A percentile compares a stretch with the other conserved stretches of the same genome.
Conservation (phyloP, 2,329 filamentous ascomycete species). For the Apiospora phragmitis region DNA sequence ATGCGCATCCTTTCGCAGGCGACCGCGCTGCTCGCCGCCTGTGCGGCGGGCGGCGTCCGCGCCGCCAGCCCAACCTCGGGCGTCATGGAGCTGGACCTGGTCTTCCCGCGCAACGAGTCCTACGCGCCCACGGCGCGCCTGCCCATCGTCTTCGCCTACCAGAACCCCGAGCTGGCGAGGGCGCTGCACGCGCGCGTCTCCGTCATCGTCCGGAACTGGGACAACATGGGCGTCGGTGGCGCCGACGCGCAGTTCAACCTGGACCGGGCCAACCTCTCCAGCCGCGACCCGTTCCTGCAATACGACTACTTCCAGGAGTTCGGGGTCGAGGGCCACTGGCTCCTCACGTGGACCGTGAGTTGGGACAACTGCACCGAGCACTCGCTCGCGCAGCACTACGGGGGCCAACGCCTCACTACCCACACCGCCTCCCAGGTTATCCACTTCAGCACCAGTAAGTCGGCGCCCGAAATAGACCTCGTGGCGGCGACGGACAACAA, state of each 20-base stretch:
- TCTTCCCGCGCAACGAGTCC: constrained; percentile 29
- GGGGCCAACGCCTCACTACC: background rate
- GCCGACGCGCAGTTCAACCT: background rate
- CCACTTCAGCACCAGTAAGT: background rate
- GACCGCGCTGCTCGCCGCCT: background rate
- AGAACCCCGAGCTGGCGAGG: constrained; percentile 19
- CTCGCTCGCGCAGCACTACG: background rate
- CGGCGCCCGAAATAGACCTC: constrained; percentile 17
- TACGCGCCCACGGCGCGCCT: constrained; percentile 23
- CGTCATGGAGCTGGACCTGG: constrained; percentile 23
- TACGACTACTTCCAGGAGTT: background rate
- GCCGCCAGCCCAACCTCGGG: constrained; percentile 11
- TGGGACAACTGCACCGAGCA: constrained; percentile 8
- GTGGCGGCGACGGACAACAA: constrained; percentile 14
- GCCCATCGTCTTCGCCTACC: constrained; percentile 27
- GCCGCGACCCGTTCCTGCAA: background rate
- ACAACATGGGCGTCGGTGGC: constrained; percentile 5
- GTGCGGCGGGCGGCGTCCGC: constrained; percentile 1
- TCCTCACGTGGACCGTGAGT: constrained; percentile 3
- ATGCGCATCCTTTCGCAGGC: constrained; percentile 1
- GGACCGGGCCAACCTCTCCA: constrained; percentile 4
- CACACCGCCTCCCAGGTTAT: background rate
- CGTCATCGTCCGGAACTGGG: constrained; percentile 7
- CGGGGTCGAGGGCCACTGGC: background rate
- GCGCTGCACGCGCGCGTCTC: constrained; percentile 12